phyloP scores from a whole-genome alignment of 139 green algal genomes.

The Chlamydomonas schloesseri region DNA sequence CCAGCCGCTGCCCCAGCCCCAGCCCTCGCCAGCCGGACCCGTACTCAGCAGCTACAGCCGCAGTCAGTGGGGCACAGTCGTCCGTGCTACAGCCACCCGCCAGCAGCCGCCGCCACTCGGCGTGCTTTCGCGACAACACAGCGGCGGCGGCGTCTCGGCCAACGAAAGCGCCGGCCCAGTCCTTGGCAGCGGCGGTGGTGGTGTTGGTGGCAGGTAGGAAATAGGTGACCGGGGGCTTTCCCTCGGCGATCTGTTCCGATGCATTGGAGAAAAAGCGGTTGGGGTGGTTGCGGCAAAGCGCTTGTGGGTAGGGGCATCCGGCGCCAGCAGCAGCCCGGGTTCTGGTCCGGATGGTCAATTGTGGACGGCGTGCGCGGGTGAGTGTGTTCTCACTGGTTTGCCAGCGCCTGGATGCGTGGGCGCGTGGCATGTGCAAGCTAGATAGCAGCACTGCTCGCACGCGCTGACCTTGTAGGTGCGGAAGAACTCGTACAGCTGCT shows the following conservation, averaged over 20 bases:
- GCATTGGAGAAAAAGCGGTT: background rate
- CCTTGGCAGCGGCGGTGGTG: background rate
- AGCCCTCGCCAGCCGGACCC: too few relatives aligned
- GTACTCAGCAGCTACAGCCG: too few relatives aligned
- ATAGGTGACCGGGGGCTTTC: constrained; percentile 7
- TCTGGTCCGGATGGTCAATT: too few relatives aligned
- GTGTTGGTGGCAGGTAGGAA: background rate
- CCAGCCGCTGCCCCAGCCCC: too few relatives aligned
- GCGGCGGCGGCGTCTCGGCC: background rate
- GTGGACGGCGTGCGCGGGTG: too few relatives aligned
- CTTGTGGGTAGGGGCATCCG: too few relatives aligned
- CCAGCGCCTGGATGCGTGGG: too few relatives aligned
- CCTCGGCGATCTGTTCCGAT: constrained; percentile 3
- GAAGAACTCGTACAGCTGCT: constrained; percentile 39
- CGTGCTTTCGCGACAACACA: background rate
- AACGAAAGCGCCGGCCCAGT: constrained; percentile 1
- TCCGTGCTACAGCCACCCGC: constrained; percentile 7
- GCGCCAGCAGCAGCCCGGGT: background rate
- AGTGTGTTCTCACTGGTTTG: too few relatives aligned
- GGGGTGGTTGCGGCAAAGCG: too few relatives aligned
- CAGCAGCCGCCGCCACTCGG: constrained; percentile 22
- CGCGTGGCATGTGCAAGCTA: background rate
- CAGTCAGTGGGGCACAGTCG: background rate
- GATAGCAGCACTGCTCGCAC: background rate
- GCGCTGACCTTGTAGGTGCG: constrained; percentile 14